These are phyloP conservation scores for Blastobotrys robertii DNA, from an alignment of 805 yeast species.

Conservation along the genomic window DNA sequence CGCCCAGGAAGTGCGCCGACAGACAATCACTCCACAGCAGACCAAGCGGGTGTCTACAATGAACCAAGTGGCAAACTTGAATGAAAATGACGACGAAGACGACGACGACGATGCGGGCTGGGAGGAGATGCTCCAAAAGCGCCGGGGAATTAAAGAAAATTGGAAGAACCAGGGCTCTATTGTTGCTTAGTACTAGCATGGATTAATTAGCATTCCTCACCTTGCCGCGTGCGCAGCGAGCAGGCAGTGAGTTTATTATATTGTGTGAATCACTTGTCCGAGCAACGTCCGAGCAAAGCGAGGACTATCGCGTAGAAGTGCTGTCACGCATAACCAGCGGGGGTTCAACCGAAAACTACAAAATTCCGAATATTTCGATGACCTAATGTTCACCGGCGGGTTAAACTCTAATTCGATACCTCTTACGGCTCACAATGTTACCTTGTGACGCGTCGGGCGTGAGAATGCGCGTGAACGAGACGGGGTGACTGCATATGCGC, in stretches of 20 bases:
- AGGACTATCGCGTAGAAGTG: too few relatives aligned
- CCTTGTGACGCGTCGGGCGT: not conserved
- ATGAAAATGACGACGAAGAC: slow-evolving; percentile 17
- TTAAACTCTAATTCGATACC: too few relatives aligned
- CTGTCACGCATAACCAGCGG: too few relatives aligned
- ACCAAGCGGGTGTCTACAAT: not conserved
- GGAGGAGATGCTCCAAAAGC: slow-evolving; percentile 18
- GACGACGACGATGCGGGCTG: slow-evolving; percentile 20
- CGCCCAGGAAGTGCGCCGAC: slow-evolving; percentile 1
- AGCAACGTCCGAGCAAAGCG: too few relatives aligned
- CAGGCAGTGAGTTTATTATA: not conserved
- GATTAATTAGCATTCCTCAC: not conserved
- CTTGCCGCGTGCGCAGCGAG: not conserved
- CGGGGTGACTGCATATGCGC: too few relatives aligned
- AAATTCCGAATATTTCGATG: too few relatives aligned
- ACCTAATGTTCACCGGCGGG: too few relatives aligned
- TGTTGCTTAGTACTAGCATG: not conserved
- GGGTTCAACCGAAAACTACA: too few relatives aligned
- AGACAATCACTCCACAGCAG: slow-evolving; percentile 2
- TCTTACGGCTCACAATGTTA: too few relatives aligned
- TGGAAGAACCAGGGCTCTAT: slow-evolving; percentile 12
- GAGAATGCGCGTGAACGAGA: too few relatives aligned
- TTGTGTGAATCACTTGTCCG: too few relatives aligned
- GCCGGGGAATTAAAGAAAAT: slow-evolving; percentile 15
- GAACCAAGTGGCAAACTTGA: not conserved